Conservation (phyloP, 768 basidiomycete genomes). For the Suillus ampliporus region DNA sequence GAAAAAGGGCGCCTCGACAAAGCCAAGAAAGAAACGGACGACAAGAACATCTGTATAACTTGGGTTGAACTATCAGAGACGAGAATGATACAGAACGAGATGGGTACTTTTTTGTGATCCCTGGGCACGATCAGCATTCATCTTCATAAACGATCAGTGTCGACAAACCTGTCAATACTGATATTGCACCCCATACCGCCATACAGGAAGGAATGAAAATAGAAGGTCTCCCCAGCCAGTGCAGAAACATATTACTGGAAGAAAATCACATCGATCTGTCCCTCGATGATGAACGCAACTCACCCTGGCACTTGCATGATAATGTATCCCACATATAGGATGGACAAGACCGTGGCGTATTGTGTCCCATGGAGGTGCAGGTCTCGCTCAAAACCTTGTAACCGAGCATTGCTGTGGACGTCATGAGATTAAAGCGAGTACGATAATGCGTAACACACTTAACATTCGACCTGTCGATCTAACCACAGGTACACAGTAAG, state of each 20-base stretch:
- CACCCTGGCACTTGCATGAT: constrained; percentile 30
- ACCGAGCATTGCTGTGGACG: constrained; percentile 21
- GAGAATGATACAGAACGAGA: not conserved
- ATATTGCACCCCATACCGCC: constrained; percentile 44
- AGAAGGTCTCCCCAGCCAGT: constrained; percentile 35
- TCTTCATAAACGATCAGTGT: not conserved
- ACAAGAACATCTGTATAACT: constrained; percentile 10
- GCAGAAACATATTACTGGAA: constrained; percentile 36
- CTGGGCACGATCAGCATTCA: not conserved
- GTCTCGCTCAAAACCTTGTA: constrained; percentile 31
- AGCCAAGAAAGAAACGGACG: constrained; percentile 14
- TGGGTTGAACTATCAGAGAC: not conserved
- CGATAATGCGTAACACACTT: not conserved
- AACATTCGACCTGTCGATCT: not conserved
- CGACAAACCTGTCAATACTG: constrained; percentile 40
- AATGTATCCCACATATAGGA: constrained; percentile 33
- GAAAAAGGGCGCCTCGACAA: constrained; percentile 8
- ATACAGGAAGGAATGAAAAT: constrained; percentile 33
- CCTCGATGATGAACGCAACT: not conserved
- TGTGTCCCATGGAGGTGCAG: constrained; percentile 28
- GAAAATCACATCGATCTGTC: not conserved
- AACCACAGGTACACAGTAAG: not conserved
- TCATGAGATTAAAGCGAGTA: not conserved
- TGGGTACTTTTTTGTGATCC: constrained; percentile 9
- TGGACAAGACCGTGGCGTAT: constrained; percentile 28